A percentile compares a stretch with the other conserved stretches of the same genome.
Evolutionary conservation across 768 basidiomycete genomes (phyloP).

Genomic region (Auricularia auricula-judae): DNA sequence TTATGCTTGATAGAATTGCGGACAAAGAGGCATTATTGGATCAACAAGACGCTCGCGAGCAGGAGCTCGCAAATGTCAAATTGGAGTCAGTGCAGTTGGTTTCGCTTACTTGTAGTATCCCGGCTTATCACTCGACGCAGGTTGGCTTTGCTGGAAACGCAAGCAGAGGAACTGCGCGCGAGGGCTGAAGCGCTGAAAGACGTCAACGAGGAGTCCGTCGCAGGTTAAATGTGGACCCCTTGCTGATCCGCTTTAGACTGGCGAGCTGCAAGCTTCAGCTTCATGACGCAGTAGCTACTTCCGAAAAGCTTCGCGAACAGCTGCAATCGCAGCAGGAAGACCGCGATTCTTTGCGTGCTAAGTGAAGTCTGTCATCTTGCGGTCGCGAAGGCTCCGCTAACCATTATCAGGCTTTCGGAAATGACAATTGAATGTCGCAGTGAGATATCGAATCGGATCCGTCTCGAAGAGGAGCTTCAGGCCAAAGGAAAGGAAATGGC

Average conservation of each 20-base stretch:
- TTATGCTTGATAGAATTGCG: background rate
- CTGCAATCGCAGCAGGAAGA: background rate
- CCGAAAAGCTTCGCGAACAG: background rate
- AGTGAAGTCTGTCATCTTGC: background rate
- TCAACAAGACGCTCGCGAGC: background rate
- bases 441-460: too few species aligned
- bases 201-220: background rate
- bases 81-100: background rate
- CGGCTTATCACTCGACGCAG: background rate
- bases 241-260: background rate
- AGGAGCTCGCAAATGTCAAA: background rate
- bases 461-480: too few species aligned
- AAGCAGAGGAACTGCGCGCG: background rate
- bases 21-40: background rate
- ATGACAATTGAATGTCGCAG: too few species aligned
- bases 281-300: background rate
- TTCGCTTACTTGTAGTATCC: too few species aligned
- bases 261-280: background rate
- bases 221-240: background rate
- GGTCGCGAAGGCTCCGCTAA: too few species aligned
- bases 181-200: background rate
- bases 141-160: background rate
- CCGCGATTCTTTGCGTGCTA: background rate
- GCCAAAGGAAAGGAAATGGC: too few species aligned
- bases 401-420: too few species aligned